A percentile compares a stretch with the other conserved stretches of the same genome.
Conservation (phyloP, 208 protist species). For the Acanthamoeba castellanii region DNA sequence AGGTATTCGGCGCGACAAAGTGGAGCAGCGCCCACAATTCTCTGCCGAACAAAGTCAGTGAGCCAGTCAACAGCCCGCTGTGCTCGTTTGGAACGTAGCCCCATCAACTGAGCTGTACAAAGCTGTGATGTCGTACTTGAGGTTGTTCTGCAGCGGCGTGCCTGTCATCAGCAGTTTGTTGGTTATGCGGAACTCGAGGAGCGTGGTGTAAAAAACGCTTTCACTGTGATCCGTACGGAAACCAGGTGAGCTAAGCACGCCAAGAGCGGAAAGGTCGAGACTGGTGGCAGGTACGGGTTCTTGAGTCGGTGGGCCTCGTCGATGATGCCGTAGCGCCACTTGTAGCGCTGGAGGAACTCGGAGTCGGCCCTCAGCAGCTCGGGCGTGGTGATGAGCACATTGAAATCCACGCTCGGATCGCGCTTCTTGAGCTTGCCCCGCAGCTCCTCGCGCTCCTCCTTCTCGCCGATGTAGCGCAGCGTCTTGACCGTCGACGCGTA, state of each 20-base stretch:
- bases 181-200: conserved; percentile 83
- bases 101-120: neutral
- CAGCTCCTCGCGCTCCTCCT: conserved; percentile 92
- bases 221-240: conserved; percentile 2
- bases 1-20: conserved; percentile 92
- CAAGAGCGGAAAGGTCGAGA: neutral
- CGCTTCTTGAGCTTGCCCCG: conserved; percentile 90
- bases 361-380: conserved; percentile 93
- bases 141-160: conserved; percentile 88
- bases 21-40: conserved; percentile 93
- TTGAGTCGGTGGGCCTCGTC: conserved; percentile 95
- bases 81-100: neutral
- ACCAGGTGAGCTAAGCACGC: neutral
- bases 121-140: conserved; percentile 75
- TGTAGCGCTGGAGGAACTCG: conserved; percentile 30
- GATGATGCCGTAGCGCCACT: conserved; percentile 93
- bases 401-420: conserved; percentile 82
- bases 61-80: neutral
- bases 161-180: conserved; percentile 90
- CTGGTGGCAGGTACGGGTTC: conserved; percentile 74
- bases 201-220: conserved; percentile 85
- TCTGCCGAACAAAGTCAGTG: neutral
- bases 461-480: conserved; percentile 95
- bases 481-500: conserved; percentile 93
- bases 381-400: conserved; percentile 97